A percentile compares a stretch with the other conserved stretches of the same genome.
Evolutionary conservation across 257 asterid genomes (phyloP).

Genomic region (Capsicum pubescens): DNA sequence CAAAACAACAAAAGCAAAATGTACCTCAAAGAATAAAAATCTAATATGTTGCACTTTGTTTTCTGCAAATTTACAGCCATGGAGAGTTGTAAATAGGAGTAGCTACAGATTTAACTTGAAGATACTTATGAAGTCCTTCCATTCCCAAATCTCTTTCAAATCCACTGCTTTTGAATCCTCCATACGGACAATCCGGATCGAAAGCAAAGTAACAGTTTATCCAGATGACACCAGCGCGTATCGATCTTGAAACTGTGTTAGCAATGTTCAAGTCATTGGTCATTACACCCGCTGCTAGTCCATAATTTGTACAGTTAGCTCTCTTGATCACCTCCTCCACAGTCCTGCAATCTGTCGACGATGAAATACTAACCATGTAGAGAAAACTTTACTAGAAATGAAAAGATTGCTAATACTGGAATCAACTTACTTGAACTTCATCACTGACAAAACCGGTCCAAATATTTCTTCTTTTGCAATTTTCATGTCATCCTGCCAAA

Average conservation of each 20-base stretch:
- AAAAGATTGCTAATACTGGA: neutral
- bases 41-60: neutral
- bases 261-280: constrained; percentile 75
- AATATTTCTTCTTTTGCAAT: constrained; percentile 56
- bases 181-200: constrained; percentile 59
- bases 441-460: constrained; percentile 50
- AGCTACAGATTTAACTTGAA: constrained; percentile 69
- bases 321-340: constrained; percentile 81
- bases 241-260: constrained; percentile 79
- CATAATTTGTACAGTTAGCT: constrained; percentile 71
- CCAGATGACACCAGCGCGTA: constrained; percentile 81
- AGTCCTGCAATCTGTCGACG: constrained; percentile 38
- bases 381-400: neutral
- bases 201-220: constrained; percentile 78
- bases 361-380: neutral
- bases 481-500: constrained; percentile 45
- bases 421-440: constrained; percentile 36
- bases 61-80: constrained; percentile 58
- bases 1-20: neutral
- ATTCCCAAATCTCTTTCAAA: constrained; percentile 78
- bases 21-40: neutral
- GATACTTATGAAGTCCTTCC: constrained; percentile 62
- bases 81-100: constrained; percentile 81
- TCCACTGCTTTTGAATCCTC: constrained; percentile 92
- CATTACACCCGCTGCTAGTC: constrained; percentile 87